Conservation (phyloP, 2,329 filamentous ascomycete species). For the Thielaviopsis ethacetica region DNA sequence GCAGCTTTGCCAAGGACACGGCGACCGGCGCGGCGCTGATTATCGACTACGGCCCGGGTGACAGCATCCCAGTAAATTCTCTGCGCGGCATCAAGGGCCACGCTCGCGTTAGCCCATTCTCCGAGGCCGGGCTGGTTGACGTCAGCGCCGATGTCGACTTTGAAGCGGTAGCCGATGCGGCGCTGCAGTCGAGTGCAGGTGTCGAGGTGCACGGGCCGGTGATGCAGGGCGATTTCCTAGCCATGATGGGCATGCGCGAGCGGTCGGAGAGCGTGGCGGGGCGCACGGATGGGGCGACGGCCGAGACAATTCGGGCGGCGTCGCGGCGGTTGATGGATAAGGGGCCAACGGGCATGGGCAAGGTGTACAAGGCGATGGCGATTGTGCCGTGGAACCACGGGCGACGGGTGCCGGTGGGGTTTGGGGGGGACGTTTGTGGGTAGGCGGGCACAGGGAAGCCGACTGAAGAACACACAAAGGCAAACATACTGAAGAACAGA, state of each 20-base stretch:
- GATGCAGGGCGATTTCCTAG: constrained; percentile 66
- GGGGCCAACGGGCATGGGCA: constrained; percentile 77
- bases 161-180: constrained; percentile 65
- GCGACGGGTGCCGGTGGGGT: constrained; percentile 67
- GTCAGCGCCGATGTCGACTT: constrained; percentile 92
- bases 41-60: constrained; percentile 76
- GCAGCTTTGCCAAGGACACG: constrained; percentile 33
- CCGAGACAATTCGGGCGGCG: constrained; percentile 46
- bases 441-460: too few species aligned
- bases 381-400: constrained; percentile 70
- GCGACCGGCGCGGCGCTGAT: constrained; percentile 83
- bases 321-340: constrained; percentile 76
- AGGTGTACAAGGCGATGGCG: constrained; percentile 82
- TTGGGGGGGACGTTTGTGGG: constrained; percentile 73
- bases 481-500: too few species aligned
- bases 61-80: constrained; percentile 71
- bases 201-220: constrained; percentile 90
- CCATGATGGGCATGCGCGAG: constrained; percentile 67
- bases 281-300: constrained; percentile 22
- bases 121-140: constrained; percentile 66
- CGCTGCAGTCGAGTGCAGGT: constrained; percentile 54
- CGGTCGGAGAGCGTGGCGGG: constrained; percentile 52
- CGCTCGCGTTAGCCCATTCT: constrained; percentile 60
- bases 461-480: too few species aligned
- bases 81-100: constrained; percentile 77